These are phyloP conservation scores for Mycena olivaceomarginata DNA, from an alignment of 768 basidiomycete genomes.

Conservation along the genomic window DNA sequence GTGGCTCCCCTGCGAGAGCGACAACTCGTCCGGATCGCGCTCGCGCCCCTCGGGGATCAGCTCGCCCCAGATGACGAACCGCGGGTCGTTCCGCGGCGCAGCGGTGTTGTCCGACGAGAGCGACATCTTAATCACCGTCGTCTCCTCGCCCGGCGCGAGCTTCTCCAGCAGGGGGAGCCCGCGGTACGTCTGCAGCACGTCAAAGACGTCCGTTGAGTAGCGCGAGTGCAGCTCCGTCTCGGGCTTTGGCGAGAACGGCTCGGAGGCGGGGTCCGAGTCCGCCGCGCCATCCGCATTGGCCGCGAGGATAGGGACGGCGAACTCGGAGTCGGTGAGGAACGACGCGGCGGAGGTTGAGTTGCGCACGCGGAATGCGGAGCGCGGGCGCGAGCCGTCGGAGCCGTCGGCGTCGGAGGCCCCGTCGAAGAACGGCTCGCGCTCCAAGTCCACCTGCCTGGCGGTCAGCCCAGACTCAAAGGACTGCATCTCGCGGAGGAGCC, in stretches of 20 bases:
- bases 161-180: conserved; percentile 86
- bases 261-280: conserved; percentile 45
- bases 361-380: conserved; percentile 54
- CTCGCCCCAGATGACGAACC: conserved; percentile 95
- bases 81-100: conserved; percentile 89
- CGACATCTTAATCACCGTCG: conserved; percentile 85
- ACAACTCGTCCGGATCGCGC: conserved; percentile 60
- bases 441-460: conserved; percentile 71
- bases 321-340: conserved; percentile 36
- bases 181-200: conserved; percentile 87
- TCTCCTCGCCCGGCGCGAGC: conserved; percentile 73
- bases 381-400: conserved; percentile 46
- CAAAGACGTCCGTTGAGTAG: conserved; percentile 86
- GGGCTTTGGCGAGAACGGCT: conserved; percentile 57
- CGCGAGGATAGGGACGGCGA: conserved; percentile 24
- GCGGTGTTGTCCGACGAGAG: conserved; percentile 79
- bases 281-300: conserved; percentile 28
- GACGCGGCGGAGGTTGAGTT: conserved; percentile 43
- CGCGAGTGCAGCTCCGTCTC: conserved; percentile 75
- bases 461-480: conserved; percentile 91
- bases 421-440: conserved; percentile 27
- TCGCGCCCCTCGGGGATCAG: conserved; percentile 48
- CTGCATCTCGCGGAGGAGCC: conserved; percentile 87
- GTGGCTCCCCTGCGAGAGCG: conserved; percentile 60
- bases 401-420: conserved; percentile 22